Evolutionary conservation across 495 filamentous ascomycete genomes (phyloP), one percentile per base, ranked within the genome.

Genomic region (Aspergillus egyptiacus): DNA sequence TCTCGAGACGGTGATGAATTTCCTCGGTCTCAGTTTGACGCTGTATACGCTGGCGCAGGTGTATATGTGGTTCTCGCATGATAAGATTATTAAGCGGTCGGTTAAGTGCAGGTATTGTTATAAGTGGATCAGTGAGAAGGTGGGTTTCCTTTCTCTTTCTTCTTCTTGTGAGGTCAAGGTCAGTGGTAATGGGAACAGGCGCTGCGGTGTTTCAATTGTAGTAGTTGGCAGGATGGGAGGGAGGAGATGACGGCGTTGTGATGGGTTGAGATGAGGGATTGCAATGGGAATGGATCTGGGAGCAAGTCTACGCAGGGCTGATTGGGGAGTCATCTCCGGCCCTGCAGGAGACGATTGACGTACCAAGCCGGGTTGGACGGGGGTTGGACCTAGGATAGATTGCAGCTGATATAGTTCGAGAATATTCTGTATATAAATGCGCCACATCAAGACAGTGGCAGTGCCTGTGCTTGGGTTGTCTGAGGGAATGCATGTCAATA

Each of bases 91-190:
- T 56, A 87, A 87, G 65, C 77, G 76, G 50, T 80, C 71, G 23
- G 70, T 86, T 14, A 81, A 79, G 63, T 90, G 85, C 68, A 76
- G 73, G 55, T 89, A 86, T 56, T 90, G 86, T 62, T 73, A 74
- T 55, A 84, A 86, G 60, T 67, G 66, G 33, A 80, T 89, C 30
- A 81, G 76, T 55, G 74, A 75, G 24, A 80, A 82, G 79, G 83
- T 86, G 48, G 37, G 71, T 59, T 15, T 23, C n/a, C 4, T 15
- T 11, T 1, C 1, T 24, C 17, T 2, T 40, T 27, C 2, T 17
- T 35, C 10, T 28, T 10, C 10, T 28, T 5, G 25, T 24, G 36
- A 5, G 19, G 5, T n/a, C 20, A 1, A 14, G 20, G 8, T 24
- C 10, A 23, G 9, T 39, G 11, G 4, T 38, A 11, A 8, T 22